Evolutionary conservation across 768 basidiomycete genomes (phyloP), one percentile per base, ranked within the genome.

Genomic region (Lentinula detonsa): DNA sequence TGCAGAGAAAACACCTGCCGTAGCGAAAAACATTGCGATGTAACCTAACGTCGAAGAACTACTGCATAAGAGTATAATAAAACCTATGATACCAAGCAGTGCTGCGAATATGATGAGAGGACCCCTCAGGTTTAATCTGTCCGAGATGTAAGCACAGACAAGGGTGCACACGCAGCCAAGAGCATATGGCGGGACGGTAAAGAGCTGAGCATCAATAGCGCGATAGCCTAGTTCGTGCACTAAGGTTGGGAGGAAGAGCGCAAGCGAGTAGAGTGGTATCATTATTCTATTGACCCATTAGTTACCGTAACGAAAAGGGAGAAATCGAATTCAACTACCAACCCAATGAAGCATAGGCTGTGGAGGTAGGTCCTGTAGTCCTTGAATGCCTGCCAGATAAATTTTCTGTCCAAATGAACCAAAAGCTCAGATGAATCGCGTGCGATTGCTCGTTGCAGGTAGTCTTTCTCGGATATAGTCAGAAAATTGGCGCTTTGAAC

Each of bases 401-500:
- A 83, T 51, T 72, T 74, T 33, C 66, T 70, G 48, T 78, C 71
- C 53, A 73, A 82, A 59, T 81, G 76, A 1, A 77, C 81, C 8
- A 79, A 74, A 28, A 77, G 76, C 61, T 75, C 74, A 63, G 76
- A 76, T 1, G 72, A 67, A 55, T 83, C 82, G 53, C 76, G 74
- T 62, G 75, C 77, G 57, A 84, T 67, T 73, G 79, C 70, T 11
- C 73, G 61, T 11, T 77, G 61, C 5, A 84, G 69, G 52, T 70
- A 65, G 46, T 57, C 64, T 51, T 75, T 76, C 64, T 86, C 85
- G 1, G 64, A 59, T 8, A 75, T 72, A 10, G 75, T 79, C 60
- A 86, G 69, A 72, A 85, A 87, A 23, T 70, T 74, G 10, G 85
- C 85, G 1, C 84, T 86, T 63, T 81, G 79, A 28, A 56, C 40